A percentile compares a stretch with the other conserved stretches of the same genome.
These are phyloP conservation scores for Podospora pseudocomata DNA, from an alignment of 495 filamentous ascomycete genomes.

Conservation along the genomic window DNA sequence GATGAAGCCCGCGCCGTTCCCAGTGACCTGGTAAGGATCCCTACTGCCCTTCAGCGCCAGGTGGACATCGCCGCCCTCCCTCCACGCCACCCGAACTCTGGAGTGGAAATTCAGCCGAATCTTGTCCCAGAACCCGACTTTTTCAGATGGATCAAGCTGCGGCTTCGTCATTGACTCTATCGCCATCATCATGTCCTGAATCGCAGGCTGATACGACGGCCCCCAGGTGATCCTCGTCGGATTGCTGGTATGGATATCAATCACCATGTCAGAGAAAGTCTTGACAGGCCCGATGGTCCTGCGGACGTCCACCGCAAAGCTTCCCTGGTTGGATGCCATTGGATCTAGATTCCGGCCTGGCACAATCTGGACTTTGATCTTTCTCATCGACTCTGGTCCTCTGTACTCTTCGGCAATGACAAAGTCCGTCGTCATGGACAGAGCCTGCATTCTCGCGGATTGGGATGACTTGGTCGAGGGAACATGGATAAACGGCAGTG, in stretches of 20 bases:
- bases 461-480: constrained; percentile 77
- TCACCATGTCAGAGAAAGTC: constrained; percentile 84
- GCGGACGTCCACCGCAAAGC: constrained; percentile 79
- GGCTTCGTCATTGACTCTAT: constrained; percentile 97
- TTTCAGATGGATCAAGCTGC: constrained; percentile 87
- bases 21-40: constrained; percentile 91
- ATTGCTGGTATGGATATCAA: constrained; percentile 88
- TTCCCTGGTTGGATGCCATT: constrained; percentile 47
- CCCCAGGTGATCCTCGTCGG: constrained; percentile 96
- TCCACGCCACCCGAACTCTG: constrained; percentile 83
- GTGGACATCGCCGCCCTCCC: constrained; percentile 92
- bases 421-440: constrained; percentile 86
- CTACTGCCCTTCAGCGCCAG: constrained; percentile 87
- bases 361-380: constrained; percentile 80
- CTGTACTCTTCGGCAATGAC: constrained; percentile 94
- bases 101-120: constrained; percentile 94
- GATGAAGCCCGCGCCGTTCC: constrained; percentile 87
- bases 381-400: constrained; percentile 68
- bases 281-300: constrained; percentile 93
- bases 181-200: constrained; percentile 99
- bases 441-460: constrained; percentile 71
- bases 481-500: constrained; percentile 85
- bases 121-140: constrained; percentile 98
- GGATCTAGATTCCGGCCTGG: constrained; percentile 53
- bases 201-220: constrained; percentile 93